Percentiles rank a stretch among this genome's conserved stretches.
Conservation (phyloP, 2,329 filamentous ascomycete species). For the Phyllachora maydis region DNA sequence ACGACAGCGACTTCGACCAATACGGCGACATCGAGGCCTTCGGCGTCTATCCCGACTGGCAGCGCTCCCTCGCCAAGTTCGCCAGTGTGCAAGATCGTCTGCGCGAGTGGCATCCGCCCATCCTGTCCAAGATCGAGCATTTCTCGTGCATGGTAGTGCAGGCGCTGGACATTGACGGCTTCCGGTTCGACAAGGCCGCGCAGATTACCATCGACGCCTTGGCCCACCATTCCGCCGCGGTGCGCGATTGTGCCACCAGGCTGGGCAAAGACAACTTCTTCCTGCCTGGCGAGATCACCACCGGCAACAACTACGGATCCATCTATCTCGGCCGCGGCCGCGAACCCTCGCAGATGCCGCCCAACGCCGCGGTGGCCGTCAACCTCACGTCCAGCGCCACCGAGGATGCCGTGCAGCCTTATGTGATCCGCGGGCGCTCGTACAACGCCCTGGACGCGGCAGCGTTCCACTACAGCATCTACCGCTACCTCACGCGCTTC, state of each 20-base stretch:
- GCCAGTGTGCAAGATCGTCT: constrained; percentile 46
- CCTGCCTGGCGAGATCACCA: constrained; percentile 41
- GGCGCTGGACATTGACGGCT: constrained; percentile 45
- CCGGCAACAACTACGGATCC: constrained; percentile 36
- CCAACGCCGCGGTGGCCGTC: constrained; percentile 24
- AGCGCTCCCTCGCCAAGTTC: constrained; percentile 44
- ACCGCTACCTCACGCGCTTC: constrained; percentile 38
- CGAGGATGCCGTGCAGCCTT: constrained; percentile 12
- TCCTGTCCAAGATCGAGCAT: constrained; percentile 32
- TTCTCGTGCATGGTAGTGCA: constrained; percentile 43
- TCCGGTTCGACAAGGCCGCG: constrained; percentile 45
- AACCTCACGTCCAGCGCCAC: constrained; percentile 17
- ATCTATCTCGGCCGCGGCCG: constrained; percentile 42
- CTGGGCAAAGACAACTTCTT: constrained; percentile 43
- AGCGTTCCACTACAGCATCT: constrained; percentile 44
- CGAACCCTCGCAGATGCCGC: constrained; percentile 28
- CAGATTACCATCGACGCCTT: constrained; percentile 41
- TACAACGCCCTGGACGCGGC: constrained; percentile 33
- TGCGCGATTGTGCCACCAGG: constrained; percentile 33
- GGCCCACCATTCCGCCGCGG: constrained; percentile 31
- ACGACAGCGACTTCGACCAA: constrained; percentile 41
- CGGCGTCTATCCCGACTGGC: constrained; percentile 40
- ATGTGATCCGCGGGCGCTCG: constrained; percentile 29
- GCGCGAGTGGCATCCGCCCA: constrained; percentile 38
- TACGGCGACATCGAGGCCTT: constrained; percentile 44